Conservation (phyloP, 2,329 filamentous ascomycete species). For the Knufia fluminis region DNA sequence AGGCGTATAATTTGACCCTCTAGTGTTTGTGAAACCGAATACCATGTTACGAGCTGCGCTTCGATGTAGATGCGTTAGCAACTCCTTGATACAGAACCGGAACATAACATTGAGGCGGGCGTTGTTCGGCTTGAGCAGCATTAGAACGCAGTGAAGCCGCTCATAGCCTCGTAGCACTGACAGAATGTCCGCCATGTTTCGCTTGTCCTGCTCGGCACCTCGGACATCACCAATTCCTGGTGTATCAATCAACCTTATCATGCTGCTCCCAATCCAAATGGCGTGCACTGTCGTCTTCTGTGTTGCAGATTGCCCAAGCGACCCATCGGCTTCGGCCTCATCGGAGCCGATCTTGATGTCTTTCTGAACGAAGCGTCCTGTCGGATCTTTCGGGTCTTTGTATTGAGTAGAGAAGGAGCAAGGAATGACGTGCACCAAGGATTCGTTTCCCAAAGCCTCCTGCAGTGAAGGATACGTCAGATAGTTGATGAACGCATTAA, state of each 20-base stretch:
- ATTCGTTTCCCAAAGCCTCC: conserved; percentile 28
- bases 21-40: conserved; percentile 38
- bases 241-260: conserved; percentile 35
- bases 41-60: conserved; percentile 33
- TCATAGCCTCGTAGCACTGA: conserved; percentile 28
- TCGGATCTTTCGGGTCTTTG: conserved; percentile 22
- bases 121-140: conserved; percentile 36
- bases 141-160: conserved; percentile 34
- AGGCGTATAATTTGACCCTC: conserved; percentile 34
- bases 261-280: conserved; percentile 24
- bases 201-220: conserved; percentile 29
- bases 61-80: conserved; percentile 33
- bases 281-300: conserved; percentile 30
- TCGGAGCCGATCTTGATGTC: conserved; percentile 26
- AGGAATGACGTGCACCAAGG: conserved; percentile 32
- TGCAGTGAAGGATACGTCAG: conserved; percentile 31
- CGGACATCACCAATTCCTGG: conserved; percentile 37
- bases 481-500: conserved; percentile 43
- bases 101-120: conserved; percentile 32
- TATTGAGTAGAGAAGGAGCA: conserved; percentile 32
- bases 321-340: conserved; percentile 27
- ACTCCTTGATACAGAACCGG: conserved; percentile 34
- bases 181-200: conserved; percentile 36
- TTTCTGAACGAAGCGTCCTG: conserved; percentile 23
- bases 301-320: conserved; percentile 30